A percentile compares a stretch with the other conserved stretches of the same genome.
Evolutionary conservation across 2,329 filamentous ascomycete genomes (phyloP).

Genomic region (Leptoxyphium fumago): DNA sequence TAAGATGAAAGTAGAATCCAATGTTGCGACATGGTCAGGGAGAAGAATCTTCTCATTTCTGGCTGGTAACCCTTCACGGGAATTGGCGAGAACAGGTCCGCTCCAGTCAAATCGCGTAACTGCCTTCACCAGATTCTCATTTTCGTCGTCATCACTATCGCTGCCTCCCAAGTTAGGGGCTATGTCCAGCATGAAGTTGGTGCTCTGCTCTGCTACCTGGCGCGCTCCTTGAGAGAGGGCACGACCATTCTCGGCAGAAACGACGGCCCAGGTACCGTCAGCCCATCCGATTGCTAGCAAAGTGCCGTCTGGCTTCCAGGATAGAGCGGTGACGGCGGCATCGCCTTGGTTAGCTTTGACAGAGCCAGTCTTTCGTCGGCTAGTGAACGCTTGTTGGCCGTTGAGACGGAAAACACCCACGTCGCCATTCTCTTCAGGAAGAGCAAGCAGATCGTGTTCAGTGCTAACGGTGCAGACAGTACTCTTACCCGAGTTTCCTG

Average conservation of each 20-base stretch:
- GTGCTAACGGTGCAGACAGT: neutral
- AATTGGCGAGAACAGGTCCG: slow-evolving; percentile 4
- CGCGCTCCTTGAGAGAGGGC: neutral
- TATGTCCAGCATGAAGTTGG: slow-evolving; percentile 11
- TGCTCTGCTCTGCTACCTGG: slow-evolving; percentile 1
- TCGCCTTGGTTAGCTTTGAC: slow-evolving; percentile 5
- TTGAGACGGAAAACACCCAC: slow-evolving; percentile 67
- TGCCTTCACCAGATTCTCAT: neutral
- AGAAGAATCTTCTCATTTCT: slow-evolving; percentile 22
- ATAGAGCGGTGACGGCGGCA: slow-evolving; percentile 21
- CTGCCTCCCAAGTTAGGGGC: slow-evolving; percentile 3
- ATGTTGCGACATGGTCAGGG: slow-evolving; percentile 56
- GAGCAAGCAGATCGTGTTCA: neutral
- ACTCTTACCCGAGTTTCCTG: neutral
- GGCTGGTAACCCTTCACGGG: no score
- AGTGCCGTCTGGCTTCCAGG: slow-evolving; percentile 33
- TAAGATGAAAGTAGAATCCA: slow-evolving; percentile 62
- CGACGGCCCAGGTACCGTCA: slow-evolving; percentile 44
- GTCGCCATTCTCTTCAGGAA: slow-evolving; percentile 38
- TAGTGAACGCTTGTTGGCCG: slow-evolving; percentile 52
- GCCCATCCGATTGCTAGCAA: slow-evolving; percentile 66
- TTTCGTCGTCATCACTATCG: slow-evolving; percentile 3
- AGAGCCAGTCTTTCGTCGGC: slow-evolving; percentile 25
- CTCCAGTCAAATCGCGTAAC: slow-evolving; percentile 13
- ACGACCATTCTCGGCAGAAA: slow-evolving; percentile 22